phyloP scores from a whole-genome alignment of 2,329 filamentous ascomycete species.

The Venturia carpophila region DNA sequence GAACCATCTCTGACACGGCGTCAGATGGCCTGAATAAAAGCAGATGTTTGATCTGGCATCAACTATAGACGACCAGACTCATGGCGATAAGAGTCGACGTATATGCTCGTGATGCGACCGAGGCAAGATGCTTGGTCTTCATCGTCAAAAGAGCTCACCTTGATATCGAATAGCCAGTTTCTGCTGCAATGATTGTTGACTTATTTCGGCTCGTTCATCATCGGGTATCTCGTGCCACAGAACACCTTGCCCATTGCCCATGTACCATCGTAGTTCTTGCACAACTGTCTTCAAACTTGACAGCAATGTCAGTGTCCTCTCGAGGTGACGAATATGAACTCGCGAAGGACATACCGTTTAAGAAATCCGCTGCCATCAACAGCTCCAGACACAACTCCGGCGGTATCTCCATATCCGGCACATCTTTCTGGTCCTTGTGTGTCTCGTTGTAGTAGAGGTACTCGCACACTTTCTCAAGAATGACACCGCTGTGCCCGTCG shows the following conservation, averaged over 20 bases:
- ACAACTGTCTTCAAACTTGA: neutral
- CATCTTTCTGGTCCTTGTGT: slow-evolving; percentile 60
- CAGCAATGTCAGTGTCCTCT: neutral
- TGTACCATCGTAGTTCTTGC: neutral
- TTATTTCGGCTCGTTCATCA: too few relatives aligned
- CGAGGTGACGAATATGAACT: neutral
- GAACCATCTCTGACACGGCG: slow-evolving; percentile 1
- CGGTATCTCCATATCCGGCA: slow-evolving; percentile 73
- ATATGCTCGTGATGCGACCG: slow-evolving; percentile 23
- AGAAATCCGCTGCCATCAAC: slow-evolving; percentile 67
- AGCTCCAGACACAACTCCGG: slow-evolving; percentile 71
- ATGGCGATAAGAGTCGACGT: slow-evolving; percentile 20
- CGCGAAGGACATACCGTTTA: slow-evolving; percentile 48
- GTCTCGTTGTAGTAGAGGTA: slow-evolving; percentile 80
- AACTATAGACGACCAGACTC: slow-evolving; percentile 23
- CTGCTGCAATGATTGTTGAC: neutral
- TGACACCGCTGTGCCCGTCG: slow-evolving; percentile 48
- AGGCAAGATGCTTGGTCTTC: neutral
- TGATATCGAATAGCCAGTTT: too few relatives aligned
- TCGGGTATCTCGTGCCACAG: neutral
- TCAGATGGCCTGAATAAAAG: slow-evolving; percentile 12
- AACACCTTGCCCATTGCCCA: neutral
- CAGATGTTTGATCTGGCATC: slow-evolving; percentile 20
- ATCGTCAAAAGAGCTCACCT: neutral
- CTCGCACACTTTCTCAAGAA: slow-evolving; percentile 74